Conservation (phyloP, 2,329 filamentous ascomycete species). For the Hypoxylon sp. region DNA sequence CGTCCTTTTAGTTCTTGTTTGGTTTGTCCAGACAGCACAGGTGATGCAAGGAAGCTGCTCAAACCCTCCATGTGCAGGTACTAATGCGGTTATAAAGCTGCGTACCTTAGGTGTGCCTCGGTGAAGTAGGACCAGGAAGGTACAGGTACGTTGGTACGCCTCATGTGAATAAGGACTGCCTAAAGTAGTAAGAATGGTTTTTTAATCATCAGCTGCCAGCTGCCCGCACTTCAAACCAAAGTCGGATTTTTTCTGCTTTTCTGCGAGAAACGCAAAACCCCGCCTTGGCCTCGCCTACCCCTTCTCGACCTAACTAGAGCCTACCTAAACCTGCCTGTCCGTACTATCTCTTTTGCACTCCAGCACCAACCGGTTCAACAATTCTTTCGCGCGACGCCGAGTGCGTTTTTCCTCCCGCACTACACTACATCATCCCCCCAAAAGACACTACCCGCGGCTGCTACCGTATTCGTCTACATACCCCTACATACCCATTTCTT, state of each 20-base stretch:
- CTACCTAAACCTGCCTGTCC: conserved; percentile 5
- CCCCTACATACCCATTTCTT: conserved; percentile 30
- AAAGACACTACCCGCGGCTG: conserved; percentile 32
- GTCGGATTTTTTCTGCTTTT: conserved; percentile 22
- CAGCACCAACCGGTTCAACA: conserved; percentile 33
- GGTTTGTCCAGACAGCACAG: conserved; percentile 3
- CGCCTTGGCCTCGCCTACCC: conserved; percentile 35
- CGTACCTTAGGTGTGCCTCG: not conserved
- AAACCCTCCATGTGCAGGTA: conserved; percentile 24
- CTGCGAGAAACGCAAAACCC: conserved; percentile 33
- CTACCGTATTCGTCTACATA: conserved; percentile 40
- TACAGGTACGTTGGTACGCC: conserved; percentile 14
- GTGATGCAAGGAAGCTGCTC: conserved; percentile 19
- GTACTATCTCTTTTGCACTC: conserved; percentile 15
- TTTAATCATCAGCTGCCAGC: conserved; percentile 34
- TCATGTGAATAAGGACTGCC: conserved; percentile 17
- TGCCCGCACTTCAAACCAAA: conserved; percentile 12
- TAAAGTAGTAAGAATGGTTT: conserved; percentile 15
- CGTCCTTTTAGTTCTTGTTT: conserved; percentile 16
- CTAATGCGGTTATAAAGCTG: conserved; percentile 5
- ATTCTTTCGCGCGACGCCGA: conserved; percentile 38
- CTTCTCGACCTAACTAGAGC: conserved; percentile 31
- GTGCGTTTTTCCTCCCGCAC: conserved; percentile 29
- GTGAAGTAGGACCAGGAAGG: conserved; percentile 4
- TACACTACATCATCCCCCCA: conserved; percentile 30